Base-by-base conservation (phyloP, 352 stramenopile genomes). In the Phytophthora aleatoria region DNA sequence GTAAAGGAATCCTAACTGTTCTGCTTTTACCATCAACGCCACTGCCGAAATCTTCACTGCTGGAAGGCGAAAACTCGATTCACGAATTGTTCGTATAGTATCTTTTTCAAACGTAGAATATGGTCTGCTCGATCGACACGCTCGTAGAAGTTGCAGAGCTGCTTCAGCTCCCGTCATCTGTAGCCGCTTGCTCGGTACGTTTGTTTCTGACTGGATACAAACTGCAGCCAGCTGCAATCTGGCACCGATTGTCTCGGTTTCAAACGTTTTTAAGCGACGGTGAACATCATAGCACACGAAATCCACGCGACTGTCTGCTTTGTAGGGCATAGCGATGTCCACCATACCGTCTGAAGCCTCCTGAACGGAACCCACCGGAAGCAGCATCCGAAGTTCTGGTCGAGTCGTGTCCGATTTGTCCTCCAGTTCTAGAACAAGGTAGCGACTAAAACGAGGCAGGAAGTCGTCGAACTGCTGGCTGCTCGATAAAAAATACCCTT, bases 141-240 rank as follows among this genome's bases (percentile, higher is more conserved):
- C 67, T 57, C 70, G 73, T 13, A 89, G 44, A n/a, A 77, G 20
- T 39, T 81, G 64, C 11, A 89, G 15, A 4, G 77, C 73, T 8
- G 73, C 71, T 41, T 90, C 81, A 0, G 65, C 38, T 9, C 72
- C 74, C 4, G 79, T 85, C 81, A 88, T 84, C 5, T 61, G 43
- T 9, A 84, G 28, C 7, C 68, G 43, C 8, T 50, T 64, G 15
- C 59, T 73, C 13, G 76, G 72, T 7, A 84, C 36, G 36, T 52
- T 68, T 5, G 44, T 64, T 0, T 67, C 69, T 0, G 73, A 67
- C 5, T 59, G 61, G 11, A 26, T 38, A 50, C 74, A 84, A 39
- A 88, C 60, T 0, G 67, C 67, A 27, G 69, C 73, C 12, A 90
- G 39, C 49, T 80, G 64, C 5, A 87, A 48, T 33, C 77, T 69